phyloP scores from a whole-genome alignment of 116 monocot species.

The Posidonia oceanica region DNA sequence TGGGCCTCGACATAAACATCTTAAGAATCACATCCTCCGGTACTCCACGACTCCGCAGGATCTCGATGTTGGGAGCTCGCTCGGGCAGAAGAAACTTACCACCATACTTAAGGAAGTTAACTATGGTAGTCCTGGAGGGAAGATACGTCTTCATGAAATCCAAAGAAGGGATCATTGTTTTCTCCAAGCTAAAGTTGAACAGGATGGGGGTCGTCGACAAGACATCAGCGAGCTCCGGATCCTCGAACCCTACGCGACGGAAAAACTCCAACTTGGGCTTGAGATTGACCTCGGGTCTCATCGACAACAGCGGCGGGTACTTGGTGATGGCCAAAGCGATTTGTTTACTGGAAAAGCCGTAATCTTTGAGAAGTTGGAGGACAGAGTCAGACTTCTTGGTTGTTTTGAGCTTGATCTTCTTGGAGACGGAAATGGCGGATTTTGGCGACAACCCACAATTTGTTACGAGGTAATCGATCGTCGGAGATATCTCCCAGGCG shows the following conservation, averaged over 20 bases:
- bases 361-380: conserved; percentile 24
- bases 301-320: conserved; percentile 16
- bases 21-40: neutral
- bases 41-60: conserved; percentile 16
- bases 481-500: neutral
- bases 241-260: conserved; percentile 18
- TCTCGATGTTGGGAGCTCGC: conserved; percentile 13
- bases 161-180: conserved; percentile 10
- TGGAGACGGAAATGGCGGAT: conserved; percentile 15
- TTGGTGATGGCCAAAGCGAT: conserved; percentile 18
- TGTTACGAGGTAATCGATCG: conserved; percentile 18
- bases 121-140: neutral
- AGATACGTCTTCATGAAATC: conserved; percentile 6
- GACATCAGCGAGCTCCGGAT: conserved; percentile 13
- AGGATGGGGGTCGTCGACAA: conserved; percentile 5
- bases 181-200: conserved; percentile 7
- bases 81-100: conserved; percentile 8
- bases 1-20: conserved; percentile 2
- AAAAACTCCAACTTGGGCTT: conserved; percentile 45
- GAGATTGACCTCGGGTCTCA: conserved; percentile 20
- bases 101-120: neutral
- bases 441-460: conserved; percentile 27
- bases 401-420: conserved; percentile 18
- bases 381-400: conserved; percentile 19
- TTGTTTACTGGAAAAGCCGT: conserved; percentile 24